phyloP scores from a whole-genome alignment of 2,329 filamentous ascomycete genomes.

The Arthroderma sp. region DNA sequence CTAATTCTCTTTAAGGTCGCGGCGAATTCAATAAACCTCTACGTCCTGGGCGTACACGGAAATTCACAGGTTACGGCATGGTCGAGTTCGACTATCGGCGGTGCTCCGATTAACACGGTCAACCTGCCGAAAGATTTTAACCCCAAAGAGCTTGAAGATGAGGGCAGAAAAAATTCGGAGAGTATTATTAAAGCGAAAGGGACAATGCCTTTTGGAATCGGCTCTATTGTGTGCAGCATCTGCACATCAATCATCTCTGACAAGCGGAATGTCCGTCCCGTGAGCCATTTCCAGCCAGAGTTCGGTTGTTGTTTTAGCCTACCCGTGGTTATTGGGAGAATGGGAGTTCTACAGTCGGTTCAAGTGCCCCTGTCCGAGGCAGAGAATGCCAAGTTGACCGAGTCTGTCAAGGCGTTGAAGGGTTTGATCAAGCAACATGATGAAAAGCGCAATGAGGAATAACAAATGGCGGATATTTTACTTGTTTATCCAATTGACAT shows the following conservation, averaged over 20 bases:
- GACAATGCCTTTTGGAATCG: not conserved
- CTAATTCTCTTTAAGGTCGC: not conserved
- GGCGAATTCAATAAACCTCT: constrained; percentile 18
- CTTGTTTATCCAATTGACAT: too few relatives aligned
- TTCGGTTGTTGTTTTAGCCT: constrained; percentile 1
- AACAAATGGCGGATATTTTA: too few relatives aligned
- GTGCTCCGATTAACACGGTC: constrained; percentile 26
- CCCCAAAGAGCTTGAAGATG: too few relatives aligned
- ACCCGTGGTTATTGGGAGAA: constrained; percentile 1
- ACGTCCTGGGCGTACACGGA: constrained; percentile 39
- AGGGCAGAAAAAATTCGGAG: not conserved
- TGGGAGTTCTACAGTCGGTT: not conserved
- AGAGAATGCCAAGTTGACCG: not conserved
- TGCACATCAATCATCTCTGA: constrained; percentile 1
- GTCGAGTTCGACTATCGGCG: constrained; percentile 33
- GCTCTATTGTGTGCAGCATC: not conserved
- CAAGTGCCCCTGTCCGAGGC: not conserved
- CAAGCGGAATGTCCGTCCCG: not conserved
- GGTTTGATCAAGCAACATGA: not conserved
- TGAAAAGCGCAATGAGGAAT: not conserved
- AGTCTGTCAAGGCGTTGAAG: not conserved
- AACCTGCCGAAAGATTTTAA: constrained; percentile 11
- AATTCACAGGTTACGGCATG: constrained; percentile 37
- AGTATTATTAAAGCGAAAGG: not conserved
- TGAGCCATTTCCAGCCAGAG: constrained; percentile 1